Conservation (phyloP, 2,329 filamentous ascomycete species). For the Phaeosphaeria sp. region DNA sequence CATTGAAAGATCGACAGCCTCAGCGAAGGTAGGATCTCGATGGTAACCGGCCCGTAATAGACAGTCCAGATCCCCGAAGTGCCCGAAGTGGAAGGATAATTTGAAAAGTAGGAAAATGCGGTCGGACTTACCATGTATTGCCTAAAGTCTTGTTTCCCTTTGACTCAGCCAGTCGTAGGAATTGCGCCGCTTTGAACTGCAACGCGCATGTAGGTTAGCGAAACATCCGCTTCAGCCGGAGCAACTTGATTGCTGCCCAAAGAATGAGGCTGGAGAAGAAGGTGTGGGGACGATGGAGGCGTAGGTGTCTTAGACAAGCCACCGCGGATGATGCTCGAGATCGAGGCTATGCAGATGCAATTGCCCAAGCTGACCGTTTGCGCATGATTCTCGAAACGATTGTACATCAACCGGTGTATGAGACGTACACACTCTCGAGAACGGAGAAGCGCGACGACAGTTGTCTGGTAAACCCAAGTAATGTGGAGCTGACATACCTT, state of each 20-base stretch:
- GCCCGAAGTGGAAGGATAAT: background rate
- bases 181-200: constrained; percentile 82
- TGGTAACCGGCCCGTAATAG: constrained; percentile 16
- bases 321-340: constrained; percentile 33
- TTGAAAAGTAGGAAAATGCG: constrained; percentile 8
- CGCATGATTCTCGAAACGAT: constrained; percentile 20
- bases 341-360: constrained; percentile 5
- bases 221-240: constrained; percentile 30
- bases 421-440: constrained; percentile 8
- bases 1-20: constrained; percentile 15
- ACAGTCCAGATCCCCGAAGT: background rate
- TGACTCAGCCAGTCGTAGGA: constrained; percentile 89
- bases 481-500: constrained; percentile 72
- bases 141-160: constrained; percentile 89
- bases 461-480: background rate
- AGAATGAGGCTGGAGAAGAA: constrained; percentile 44
- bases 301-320: constrained; percentile 31
- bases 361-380: constrained; percentile 32
- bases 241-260: constrained; percentile 40
- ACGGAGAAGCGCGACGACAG: constrained; percentile 4
- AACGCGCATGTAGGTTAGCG: constrained; percentile 49
- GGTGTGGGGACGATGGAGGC: background rate
- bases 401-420: constrained; percentile 34
- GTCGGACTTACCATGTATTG: constrained; percentile 79
- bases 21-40: constrained; percentile 19